Evolutionary conservation across 352 stramenopile species (phyloP).

Genomic region (Phytopythium chamaehyphon): DNA sequence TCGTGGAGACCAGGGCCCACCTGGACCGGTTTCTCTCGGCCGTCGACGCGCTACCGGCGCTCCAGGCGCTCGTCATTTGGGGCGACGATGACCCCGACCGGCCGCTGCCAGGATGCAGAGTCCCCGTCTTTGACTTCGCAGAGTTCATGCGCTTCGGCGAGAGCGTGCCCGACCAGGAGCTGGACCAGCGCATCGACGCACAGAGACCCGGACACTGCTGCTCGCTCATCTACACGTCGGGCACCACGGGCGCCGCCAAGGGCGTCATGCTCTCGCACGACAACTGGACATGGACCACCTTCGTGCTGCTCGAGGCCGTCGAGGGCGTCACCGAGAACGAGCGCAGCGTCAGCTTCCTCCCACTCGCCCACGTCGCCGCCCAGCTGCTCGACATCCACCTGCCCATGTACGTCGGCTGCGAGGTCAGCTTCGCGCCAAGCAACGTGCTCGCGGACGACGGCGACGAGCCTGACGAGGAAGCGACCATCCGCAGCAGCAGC

Average conservation of each 20-base stretch:
- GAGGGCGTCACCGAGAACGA: slow-evolving; percentile 47
- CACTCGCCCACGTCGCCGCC: slow-evolving; percentile 78
- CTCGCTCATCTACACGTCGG: slow-evolving; percentile 91
- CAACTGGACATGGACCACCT: slow-evolving; percentile 70
- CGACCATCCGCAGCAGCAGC: slow-evolving; percentile 49
- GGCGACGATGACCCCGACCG: slow-evolving; percentile 31
- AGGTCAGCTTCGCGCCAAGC: slow-evolving; percentile 65
- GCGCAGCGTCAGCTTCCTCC: slow-evolving; percentile 74
- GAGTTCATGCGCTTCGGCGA: slow-evolving; percentile 56
- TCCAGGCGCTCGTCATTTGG: slow-evolving; percentile 80
- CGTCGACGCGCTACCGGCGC: slow-evolving; percentile 48
- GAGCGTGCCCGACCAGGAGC: slow-evolving; percentile 15
- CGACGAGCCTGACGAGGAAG: slow-evolving; percentile 29
- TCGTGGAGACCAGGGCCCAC: slow-evolving; percentile 65
- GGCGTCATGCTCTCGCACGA: slow-evolving; percentile 77
- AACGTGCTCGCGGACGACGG: background rate
- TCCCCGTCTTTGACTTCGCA: slow-evolving; percentile 56
- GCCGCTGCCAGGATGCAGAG: slow-evolving; percentile 17
- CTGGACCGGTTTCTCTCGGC: slow-evolving; percentile 74
- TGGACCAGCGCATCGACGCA: slow-evolving; percentile 37
- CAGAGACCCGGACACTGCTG: slow-evolving; percentile 62
- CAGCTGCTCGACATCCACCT: slow-evolving; percentile 80
- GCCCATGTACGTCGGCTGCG: slow-evolving; percentile 50
- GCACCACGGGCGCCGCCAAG: slow-evolving; percentile 64
- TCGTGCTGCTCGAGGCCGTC: slow-evolving; percentile 45